Conservation (phyloP, 805 yeast species). For the Lachancea sp. region DNA sequence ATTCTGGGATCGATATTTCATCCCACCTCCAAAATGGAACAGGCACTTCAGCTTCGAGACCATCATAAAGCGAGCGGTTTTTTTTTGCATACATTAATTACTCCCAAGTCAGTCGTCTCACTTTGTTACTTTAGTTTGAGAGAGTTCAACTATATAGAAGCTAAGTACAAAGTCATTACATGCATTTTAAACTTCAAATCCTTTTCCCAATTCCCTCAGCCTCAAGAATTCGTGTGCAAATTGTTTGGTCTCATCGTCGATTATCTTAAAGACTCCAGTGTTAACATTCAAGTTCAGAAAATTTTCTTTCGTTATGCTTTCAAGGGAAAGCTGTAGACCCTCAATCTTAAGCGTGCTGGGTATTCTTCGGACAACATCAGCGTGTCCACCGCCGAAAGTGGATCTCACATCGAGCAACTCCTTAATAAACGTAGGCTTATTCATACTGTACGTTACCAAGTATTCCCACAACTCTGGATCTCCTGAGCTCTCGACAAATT, state of each 20-base stretch:
- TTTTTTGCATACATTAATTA: background rate
- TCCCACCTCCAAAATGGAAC: conserved; percentile 1
- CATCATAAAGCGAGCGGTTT: conserved; percentile 1
- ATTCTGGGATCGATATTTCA: conserved; percentile 4
- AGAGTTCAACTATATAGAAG: background rate
- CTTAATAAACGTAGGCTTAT: conserved; percentile 68
- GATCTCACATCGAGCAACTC: conserved; percentile 67
- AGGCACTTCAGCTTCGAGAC: background rate
- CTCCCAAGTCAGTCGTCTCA: no score
- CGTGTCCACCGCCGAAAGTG: conserved; percentile 52
- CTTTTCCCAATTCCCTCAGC: conserved; percentile 30
- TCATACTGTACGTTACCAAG: conserved; percentile 61
- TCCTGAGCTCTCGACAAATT: conserved; percentile 61
- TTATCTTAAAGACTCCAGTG: conserved; percentile 47
- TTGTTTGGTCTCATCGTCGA: conserved; percentile 44
- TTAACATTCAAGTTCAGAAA: conserved; percentile 49
- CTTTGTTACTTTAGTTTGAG: no score
- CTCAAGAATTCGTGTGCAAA: conserved; percentile 31
- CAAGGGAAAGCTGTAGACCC: conserved; percentile 56
- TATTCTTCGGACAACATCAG: conserved; percentile 59
- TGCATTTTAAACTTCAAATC: conserved; percentile 9
- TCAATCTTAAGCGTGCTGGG: conserved; percentile 56
- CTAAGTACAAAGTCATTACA: background rate
- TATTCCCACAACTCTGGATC: conserved; percentile 79
- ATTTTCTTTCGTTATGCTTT: conserved; percentile 57